Evolutionary conservation across 352 stramenopile species (phyloP).

Genomic region (Phytophthora capsici): DNA sequence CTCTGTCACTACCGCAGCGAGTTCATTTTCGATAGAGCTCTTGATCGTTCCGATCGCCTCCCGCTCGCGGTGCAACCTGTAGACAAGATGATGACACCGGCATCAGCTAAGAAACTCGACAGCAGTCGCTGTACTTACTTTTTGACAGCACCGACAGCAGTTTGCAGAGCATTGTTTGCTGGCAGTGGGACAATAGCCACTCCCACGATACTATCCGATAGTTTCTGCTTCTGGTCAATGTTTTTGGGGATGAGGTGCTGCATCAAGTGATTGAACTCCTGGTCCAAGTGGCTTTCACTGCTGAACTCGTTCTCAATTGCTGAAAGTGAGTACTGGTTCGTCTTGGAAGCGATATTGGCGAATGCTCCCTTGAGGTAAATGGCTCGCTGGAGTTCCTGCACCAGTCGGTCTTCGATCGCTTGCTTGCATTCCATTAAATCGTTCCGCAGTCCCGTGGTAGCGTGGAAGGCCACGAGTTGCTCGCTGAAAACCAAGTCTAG

Average conservation of each 20-base stretch:
- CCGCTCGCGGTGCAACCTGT: constrained; percentile 74
- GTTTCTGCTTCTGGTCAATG: constrained; percentile 2
- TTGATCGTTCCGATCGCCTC: constrained; percentile 81
- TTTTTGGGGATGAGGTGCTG: constrained; percentile 29
- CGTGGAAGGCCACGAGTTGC: constrained; percentile 79
- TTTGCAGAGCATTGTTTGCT: constrained; percentile 53
- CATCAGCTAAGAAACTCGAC: background rate
- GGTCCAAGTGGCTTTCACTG: constrained; percentile 64
- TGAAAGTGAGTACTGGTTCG: constrained; percentile 74
- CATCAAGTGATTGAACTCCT: constrained; percentile 68
- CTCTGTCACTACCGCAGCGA: constrained; percentile 63
- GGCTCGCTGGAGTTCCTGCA: constrained; percentile 72
- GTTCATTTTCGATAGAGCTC: constrained; percentile 67
- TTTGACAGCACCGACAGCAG: constrained; percentile 68
- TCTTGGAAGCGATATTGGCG: constrained; percentile 54
- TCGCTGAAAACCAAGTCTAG: constrained; percentile 85
- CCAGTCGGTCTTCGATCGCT: constrained; percentile 78
- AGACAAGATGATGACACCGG: constrained; percentile 10
- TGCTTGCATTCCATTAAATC: constrained; percentile 89
- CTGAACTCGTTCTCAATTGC: constrained; percentile 77
- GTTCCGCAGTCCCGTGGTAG: constrained; percentile 75
- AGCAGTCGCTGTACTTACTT: constrained; percentile 41
- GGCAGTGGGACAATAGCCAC: constrained; percentile 11
- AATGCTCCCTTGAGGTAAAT: constrained; percentile 82
- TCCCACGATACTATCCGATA: background rate